Percentiles rank a stretch among this genome's conserved stretches.
Conservation (phyloP, 1,139 yeast species). For the Candida tetrigidarum region DNA sequence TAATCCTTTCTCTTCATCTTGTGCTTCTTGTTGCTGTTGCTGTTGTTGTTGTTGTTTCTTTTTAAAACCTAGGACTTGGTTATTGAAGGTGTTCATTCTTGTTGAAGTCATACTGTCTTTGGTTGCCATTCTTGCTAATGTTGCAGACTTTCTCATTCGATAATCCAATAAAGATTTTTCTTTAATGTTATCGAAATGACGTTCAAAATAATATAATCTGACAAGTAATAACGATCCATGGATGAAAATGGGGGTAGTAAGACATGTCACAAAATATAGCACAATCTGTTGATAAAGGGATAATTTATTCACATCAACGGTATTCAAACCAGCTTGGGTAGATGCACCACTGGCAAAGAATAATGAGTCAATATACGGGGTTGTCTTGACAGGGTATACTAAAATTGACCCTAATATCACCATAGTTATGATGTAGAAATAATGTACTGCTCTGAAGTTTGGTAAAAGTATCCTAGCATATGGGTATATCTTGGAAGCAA, state of each 20-base stretch:
- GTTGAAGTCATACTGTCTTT: slow-evolving; percentile 32
- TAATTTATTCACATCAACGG: slow-evolving; percentile 66
- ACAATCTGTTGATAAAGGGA: slow-evolving; percentile 78
- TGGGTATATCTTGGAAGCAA: slow-evolving; percentile 40
- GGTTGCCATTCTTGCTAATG: slow-evolving; percentile 62
- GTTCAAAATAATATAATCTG: slow-evolving; percentile 89
- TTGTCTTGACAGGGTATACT: slow-evolving; percentile 71
- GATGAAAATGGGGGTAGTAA: slow-evolving; percentile 89
- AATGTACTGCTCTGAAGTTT: slow-evolving; percentile 80
- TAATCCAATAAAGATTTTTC: slow-evolving; percentile 73
- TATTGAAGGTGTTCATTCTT: slow-evolving; percentile 39
- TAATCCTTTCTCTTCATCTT: slow-evolving; percentile 5
- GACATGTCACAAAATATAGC: slow-evolving; percentile 58
- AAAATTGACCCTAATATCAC: slow-evolving; percentile 70
- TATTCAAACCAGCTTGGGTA: slow-evolving; percentile 92
- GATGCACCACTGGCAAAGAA: slow-evolving; percentile 76
- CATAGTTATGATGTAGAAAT: slow-evolving; percentile 59
- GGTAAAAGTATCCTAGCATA: slow-evolving; percentile 59
- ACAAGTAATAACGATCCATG: slow-evolving; percentile 79
- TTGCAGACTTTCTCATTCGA: slow-evolving; percentile 79
- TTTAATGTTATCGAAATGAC: slow-evolving; percentile 82
- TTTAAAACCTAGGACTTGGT: slow-evolving; percentile 36
- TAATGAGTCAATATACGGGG: slow-evolving; percentile 75
- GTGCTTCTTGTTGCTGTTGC: slow-evolving; percentile 11
- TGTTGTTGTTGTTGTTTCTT: slow-evolving; percentile 13